Evolutionary conservation across 163 green algal genomes (phyloP), one percentile per base, ranked within the genome.

Genomic region (Coccomyxa subellipsoidea): DNA sequence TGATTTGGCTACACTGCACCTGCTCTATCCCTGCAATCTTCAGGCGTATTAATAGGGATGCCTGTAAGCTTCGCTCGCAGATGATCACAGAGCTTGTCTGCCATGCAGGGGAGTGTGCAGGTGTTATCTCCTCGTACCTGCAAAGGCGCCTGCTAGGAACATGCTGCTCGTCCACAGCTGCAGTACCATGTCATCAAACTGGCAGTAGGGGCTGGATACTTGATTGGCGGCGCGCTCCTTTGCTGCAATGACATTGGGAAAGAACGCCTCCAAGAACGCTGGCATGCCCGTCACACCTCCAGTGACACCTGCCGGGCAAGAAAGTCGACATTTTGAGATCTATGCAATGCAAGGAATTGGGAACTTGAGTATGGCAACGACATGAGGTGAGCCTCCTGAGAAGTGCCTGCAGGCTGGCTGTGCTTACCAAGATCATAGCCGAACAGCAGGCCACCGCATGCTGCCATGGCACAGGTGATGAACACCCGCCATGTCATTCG

Each of bases 261-360:
- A 91, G 38, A 91, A 90, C 34, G 82, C 85, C 7, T 84, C 0
- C 76, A 82, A 84, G 86, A 96, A 95, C 27, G 85, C 86, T 6
- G 88, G 85, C 92, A 94, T 95, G 34, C 89, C 85, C 4, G 78
- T 87, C 29, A 96, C 88, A 59, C 90, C 90, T 31, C 84, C 89
- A 29, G 78, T 77, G 12, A 82, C 31, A 66, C 78, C 54, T 73
- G 66, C 47, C 3, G 23, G 47, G 23, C 5, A 59, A 12, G 4
- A 59, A 59, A 59, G 47, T 2, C 39, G 10, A 54, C n/a, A n/a
- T n/a, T n/a, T n/a, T n/a, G n/a, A n/a, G n/a, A n/a, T n/a, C n/a
- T n/a, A n/a, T n/a, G n/a, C n/a, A n/a, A n/a, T n/a, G n/a, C n/a
- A n/a, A n/a, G n/a, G n/a, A n/a, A n/a, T n/a, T n/a, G n/a, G n/a